phyloP scores from a whole-genome alignment of 2,329 filamentous ascomycete genomes.

The Fusarium sacchari region DNA sequence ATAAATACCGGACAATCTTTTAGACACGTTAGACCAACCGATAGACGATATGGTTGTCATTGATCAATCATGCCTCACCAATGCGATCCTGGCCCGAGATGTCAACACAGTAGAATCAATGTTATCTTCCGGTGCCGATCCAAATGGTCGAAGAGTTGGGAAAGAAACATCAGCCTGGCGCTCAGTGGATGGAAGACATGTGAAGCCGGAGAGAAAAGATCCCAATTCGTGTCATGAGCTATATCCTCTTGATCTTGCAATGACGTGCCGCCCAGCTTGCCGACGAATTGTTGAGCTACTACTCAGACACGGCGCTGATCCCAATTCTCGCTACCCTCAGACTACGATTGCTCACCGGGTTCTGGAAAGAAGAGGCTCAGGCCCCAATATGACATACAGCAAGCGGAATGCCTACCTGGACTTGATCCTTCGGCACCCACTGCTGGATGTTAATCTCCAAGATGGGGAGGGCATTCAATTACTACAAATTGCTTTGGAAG shows the following conservation, averaged over 20 bases:
- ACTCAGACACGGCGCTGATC: neutral
- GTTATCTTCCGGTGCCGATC: accelerated
- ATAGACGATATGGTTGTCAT: neutral
- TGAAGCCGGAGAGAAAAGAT: neutral
- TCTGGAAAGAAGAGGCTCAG: neutral
- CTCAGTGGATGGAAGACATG: accelerated
- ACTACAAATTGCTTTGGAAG: accelerated
- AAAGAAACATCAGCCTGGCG: accelerated
- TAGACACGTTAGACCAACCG: accelerated
- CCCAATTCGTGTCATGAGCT: neutral
- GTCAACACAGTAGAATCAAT: accelerated
- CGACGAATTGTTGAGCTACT: accelerated
- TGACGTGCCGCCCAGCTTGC: neutral
- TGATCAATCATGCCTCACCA: neutral
- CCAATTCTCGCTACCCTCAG: accelerated
- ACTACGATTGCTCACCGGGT: neutral
- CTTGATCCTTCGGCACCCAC: neutral
- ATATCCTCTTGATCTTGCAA: neutral
- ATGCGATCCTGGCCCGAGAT: neutral
- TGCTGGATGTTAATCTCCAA: neutral
- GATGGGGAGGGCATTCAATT: accelerated
- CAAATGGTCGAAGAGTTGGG: neutral
- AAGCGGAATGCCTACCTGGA: neutral
- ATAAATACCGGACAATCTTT: accelerated
- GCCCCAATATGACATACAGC: accelerated